A percentile compares a stretch with the other conserved stretches of the same genome.
phyloP scores from a whole-genome alignment of 1,139 yeast genomes.

The Blastobotrys ciferrii region DNA sequence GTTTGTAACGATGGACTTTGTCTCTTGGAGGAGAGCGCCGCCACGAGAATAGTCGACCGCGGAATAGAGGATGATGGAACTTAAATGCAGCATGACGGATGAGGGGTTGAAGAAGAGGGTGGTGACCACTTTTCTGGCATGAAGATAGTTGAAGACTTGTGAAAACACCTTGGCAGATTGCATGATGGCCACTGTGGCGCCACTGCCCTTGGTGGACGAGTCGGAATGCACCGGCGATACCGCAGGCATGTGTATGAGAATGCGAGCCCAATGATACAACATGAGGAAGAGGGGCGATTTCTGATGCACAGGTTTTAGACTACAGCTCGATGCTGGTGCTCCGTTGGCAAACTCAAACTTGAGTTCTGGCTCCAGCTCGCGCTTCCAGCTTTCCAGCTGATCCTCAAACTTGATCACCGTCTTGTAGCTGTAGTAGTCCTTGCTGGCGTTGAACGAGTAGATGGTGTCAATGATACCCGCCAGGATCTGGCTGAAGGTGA shows the following conservation, averaged over 20 bases:
- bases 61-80: slow-evolving; percentile 73
- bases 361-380: slow-evolving; percentile 61
- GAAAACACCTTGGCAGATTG: slow-evolving; percentile 71
- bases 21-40: slow-evolving; percentile 73
- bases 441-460: slow-evolving; percentile 42
- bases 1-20: slow-evolving; percentile 44
- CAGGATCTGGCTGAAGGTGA: slow-evolving; percentile 70
- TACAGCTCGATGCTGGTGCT: slow-evolving; percentile 41
- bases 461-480: slow-evolving; percentile 72
- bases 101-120: slow-evolving; percentile 72
- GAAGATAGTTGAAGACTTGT: slow-evolving; percentile 53
- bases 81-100: slow-evolving; percentile 63
- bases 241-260: slow-evolving; percentile 60
- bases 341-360: slow-evolving; percentile 70
- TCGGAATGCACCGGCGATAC: slow-evolving; percentile 15
- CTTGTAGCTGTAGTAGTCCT: slow-evolving; percentile 43
- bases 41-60: slow-evolving; percentile 80
- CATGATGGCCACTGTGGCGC: slow-evolving; percentile 67
- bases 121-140: slow-evolving; percentile 43
- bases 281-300: slow-evolving; percentile 61
- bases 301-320: slow-evolving; percentile 40
- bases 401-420: slow-evolving; percentile 52
- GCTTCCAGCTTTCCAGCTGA: slow-evolving; percentile 74
- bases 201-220: slow-evolving; percentile 40
- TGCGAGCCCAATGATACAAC: slow-evolving; percentile 74